A percentile compares a stretch with the other conserved stretches of the same genome.
Evolutionary conservation across 345 rosid species (phyloP).

Genomic region (Carallia brachiata): DNA sequence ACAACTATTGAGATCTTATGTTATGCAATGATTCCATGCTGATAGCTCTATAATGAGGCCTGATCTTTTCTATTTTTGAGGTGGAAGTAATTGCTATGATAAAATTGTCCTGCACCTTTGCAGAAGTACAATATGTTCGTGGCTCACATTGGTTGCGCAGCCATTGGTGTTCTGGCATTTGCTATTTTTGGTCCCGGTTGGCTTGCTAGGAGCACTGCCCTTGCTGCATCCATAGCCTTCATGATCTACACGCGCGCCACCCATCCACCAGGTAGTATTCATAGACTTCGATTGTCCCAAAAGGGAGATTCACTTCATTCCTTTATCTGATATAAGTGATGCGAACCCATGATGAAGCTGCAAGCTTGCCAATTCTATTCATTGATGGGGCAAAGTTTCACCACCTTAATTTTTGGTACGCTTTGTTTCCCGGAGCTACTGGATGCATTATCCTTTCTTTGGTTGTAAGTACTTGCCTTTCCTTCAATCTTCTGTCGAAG

Average conservation of each 20-base stretch:
- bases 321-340: not conserved
- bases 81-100: not conserved
- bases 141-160: constrained; percentile 92
- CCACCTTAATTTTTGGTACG: constrained; percentile 65
- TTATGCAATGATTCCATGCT: too few species aligned
- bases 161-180: constrained; percentile 81
- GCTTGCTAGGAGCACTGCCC: constrained; percentile 76
- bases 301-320: not conserved
- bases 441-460: constrained; percentile 78
- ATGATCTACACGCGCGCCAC: constrained; percentile 65
- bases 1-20: too few species aligned
- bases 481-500: not conserved
- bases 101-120: constrained; percentile 16
- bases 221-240: constrained; percentile 81
- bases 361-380: constrained; percentile 87
- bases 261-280: constrained; percentile 79
- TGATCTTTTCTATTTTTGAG: not conserved
- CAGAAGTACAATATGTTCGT: constrained; percentile 94
- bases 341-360: constrained; percentile 46
- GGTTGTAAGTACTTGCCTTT: constrained; percentile 44
- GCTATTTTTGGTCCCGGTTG: constrained; percentile 72
- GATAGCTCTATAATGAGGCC: not conserved
- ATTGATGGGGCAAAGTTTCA: constrained; percentile 82
- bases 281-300: not conserved
- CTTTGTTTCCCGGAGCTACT: constrained; percentile 84